Base-by-base conservation (phyloP, 2,329 filamentous ascomycete genomes). In the Fusarium haematococcum region DNA sequence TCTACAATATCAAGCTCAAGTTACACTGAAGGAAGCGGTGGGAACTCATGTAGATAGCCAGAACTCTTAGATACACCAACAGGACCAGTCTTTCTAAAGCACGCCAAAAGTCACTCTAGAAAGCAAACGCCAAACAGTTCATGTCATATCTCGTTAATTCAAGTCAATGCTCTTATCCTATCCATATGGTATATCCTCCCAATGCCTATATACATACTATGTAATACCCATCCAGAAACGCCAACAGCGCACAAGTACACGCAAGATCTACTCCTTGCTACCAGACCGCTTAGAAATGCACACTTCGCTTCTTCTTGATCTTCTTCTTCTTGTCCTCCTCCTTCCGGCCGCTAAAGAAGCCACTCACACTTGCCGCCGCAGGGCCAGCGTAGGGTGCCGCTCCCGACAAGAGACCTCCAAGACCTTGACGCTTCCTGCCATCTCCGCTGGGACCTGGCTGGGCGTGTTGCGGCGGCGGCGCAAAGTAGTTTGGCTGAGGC, bases 271-370 rank as follows among this genome's bases (percentile, higher is more conserved):
- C 48, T 25, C 3, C 37, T 41, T 41, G 20, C 32, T 25, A 39
- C 16, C n/a, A 32, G 16, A 8, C 18, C 18, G 32, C 56, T 75
- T 70, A 87, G 68, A 87, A 87, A 73, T 87, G 84, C 66, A 83
- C 80, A 64, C 86, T 88, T 65, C 85, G 82, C 82, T 87, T 88
- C 82, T 88, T 88, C 66, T 83, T 82, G 59, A 83, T 74, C 79
- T 85, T 84, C 77, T 84, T 84, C 60, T 81, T 79, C 67, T 82
- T 84, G 78, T 82, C 81, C 73, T 85, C 78, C 69, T 83, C 83
- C 68, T 66, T 79, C 66, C 71, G 79, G 67, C 73, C 68, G 9
- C 83, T 71, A 77, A 85, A 84, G 80, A 87, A 88, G 58, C 82
- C 85, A 73, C 82, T 88, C 73, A 83, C 85, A 60, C 81, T 88